phyloP scores from a whole-genome alignment of 2,329 filamentous ascomycete species.

The Lachnellula willkommii region DNA sequence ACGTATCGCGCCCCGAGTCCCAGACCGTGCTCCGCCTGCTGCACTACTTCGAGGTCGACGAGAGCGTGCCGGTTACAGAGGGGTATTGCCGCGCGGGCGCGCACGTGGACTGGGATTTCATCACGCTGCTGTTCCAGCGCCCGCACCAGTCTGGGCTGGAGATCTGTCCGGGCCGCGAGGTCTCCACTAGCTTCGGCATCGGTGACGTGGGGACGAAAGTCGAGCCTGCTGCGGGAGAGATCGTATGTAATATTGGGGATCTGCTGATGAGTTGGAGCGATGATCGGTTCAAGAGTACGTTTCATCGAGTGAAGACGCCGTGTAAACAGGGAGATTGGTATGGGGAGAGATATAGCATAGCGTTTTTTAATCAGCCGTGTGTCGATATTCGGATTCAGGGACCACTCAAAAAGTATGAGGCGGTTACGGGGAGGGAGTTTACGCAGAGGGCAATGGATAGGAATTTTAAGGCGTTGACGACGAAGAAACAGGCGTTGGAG shows the following conservation, averaged over 20 bases:
- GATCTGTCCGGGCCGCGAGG: slow-evolving; percentile 59
- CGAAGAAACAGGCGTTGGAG: slow-evolving; percentile 36
- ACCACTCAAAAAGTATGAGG: slow-evolving; percentile 55
- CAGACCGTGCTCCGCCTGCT: slow-evolving; percentile 52
- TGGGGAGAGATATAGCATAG: slow-evolving; percentile 58
- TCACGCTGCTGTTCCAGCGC: slow-evolving; percentile 59
- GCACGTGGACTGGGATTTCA: slow-evolving; percentile 58
- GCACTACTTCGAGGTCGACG: slow-evolving; percentile 49
- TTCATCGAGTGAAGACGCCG: slow-evolving; percentile 59
- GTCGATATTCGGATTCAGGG: slow-evolving; percentile 55
- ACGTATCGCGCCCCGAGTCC: slow-evolving; percentile 41
- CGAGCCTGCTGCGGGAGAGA: slow-evolving; percentile 46
- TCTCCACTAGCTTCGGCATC: slow-evolving; percentile 51
- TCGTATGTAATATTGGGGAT: slow-evolving; percentile 60
- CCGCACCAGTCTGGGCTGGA: slow-evolving; percentile 56
- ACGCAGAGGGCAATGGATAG: slow-evolving; percentile 51
- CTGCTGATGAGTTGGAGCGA: slow-evolving; percentile 61
- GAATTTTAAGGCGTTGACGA: slow-evolving; percentile 49
- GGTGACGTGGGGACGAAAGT: slow-evolving; percentile 60
- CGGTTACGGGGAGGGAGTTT: slow-evolving; percentile 56
- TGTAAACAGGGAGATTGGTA: slow-evolving; percentile 50
- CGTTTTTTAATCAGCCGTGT: slow-evolving; percentile 61
- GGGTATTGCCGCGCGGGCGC: slow-evolving; percentile 55
- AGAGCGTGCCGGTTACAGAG: slow-evolving; percentile 31
- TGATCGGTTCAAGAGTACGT: slow-evolving; percentile 61